A percentile compares a stretch with the other conserved stretches of the same genome.
phyloP scores from a whole-genome alignment of 2,329 filamentous ascomycete genomes.

The Fusarium secorum region DNA sequence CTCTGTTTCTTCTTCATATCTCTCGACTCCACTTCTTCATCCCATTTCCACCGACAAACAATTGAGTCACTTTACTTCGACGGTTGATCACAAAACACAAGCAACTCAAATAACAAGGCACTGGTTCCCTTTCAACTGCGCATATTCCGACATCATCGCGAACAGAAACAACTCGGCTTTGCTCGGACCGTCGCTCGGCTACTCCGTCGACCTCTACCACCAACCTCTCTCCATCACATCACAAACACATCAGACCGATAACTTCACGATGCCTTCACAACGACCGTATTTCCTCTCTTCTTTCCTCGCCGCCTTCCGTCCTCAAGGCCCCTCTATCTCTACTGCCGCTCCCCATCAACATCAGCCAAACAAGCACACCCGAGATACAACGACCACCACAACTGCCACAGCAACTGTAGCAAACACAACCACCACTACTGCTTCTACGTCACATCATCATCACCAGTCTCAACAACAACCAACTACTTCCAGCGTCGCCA shows the following conservation, averaged over 20 bases:
- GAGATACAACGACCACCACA: conserved; percentile 37
- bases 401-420: conserved; percentile 34
- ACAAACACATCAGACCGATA: not conserved
- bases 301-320: conserved; percentile 63
- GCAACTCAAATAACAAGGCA: not conserved
- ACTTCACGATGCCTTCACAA: conserved; percentile 57
- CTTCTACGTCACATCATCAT: conserved; percentile 31
- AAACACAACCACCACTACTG: conserved; percentile 34
- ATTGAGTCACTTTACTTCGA: conserved; percentile 2
- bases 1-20: conserved; percentile 1
- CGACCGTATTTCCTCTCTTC: conserved; percentile 65
- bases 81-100: not conserved
- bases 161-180: conserved; percentile 1
- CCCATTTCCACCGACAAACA: not conserved
- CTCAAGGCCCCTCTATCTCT: conserved; percentile 50
- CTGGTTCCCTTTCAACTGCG: not conserved
- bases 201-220: not conserved
- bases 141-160: not conserved
- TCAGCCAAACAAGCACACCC: conserved; percentile 49
- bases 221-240: not conserved
- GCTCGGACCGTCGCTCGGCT: conserved; percentile 23
- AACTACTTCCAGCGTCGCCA: conserved; percentile 42
- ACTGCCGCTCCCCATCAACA: conserved; percentile 41
- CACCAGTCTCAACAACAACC: conserved; percentile 37
- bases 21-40: conserved; percentile 16